Conservation (phyloP, 306 rosid species). For the Vigna unguiculata region DNA sequence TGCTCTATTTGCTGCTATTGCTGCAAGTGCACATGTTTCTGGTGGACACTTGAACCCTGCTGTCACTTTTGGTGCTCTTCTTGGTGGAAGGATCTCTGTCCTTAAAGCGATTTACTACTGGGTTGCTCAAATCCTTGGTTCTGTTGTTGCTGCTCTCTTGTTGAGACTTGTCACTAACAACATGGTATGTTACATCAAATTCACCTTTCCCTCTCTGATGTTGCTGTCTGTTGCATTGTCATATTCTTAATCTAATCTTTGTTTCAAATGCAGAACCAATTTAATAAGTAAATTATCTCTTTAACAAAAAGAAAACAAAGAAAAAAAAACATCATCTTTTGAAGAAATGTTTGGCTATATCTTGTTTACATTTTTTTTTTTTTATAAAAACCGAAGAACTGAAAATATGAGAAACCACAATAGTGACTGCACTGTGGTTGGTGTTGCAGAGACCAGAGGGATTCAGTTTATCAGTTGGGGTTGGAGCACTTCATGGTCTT, state of each 20-base stretch:
- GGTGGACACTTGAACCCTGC: slow-evolving; percentile 93
- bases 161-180: slow-evolving; percentile 72
- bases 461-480: slow-evolving; percentile 56
- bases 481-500: slow-evolving; percentile 64
- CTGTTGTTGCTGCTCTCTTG: slow-evolving; percentile 74
- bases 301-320: too few relatives aligned
- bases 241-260: too few relatives aligned
- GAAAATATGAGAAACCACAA: too few relatives aligned
- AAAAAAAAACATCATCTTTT: too few relatives aligned
- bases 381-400: too few relatives aligned
- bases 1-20: slow-evolving; percentile 64
- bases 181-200: slow-evolving; percentile 56
- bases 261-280: too few relatives aligned
- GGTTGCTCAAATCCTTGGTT: slow-evolving; percentile 84
- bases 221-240: neutral
- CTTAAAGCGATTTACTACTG: slow-evolving; percentile 71
- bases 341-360: too few relatives aligned
- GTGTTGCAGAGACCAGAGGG: slow-evolving; percentile 70
- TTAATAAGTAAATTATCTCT: too few relatives aligned
- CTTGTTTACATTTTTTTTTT: too few relatives aligned
- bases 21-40: slow-evolving; percentile 68
- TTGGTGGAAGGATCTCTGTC: slow-evolving; percentile 80
- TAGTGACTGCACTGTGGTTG: neutral
- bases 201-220: neutral
- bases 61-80: slow-evolving; percentile 79